Conservation (phyloP, 1,139 yeast species). For the Ogataea hybrid region DNA sequence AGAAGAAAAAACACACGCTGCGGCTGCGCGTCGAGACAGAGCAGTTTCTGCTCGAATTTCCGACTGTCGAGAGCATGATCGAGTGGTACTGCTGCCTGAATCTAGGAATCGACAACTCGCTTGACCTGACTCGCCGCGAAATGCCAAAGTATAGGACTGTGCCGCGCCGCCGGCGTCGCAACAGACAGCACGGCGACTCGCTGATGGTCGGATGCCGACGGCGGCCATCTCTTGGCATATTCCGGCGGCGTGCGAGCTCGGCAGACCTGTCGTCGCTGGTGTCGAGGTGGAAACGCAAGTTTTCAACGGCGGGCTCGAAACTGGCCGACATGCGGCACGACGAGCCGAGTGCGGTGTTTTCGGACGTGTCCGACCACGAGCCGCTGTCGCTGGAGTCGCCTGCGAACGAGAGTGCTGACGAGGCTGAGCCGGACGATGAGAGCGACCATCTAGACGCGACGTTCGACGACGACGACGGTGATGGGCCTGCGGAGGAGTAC, state of each 20-base stretch:
- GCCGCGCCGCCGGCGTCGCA: conserved; percentile 61
- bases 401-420: conserved; percentile 1
- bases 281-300: conserved; percentile 16
- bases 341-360: neutral
- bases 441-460: conserved; percentile 7
- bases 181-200: conserved; percentile 13
- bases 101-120: conserved; percentile 61
- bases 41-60: conserved; percentile 59
- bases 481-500: conserved; percentile 15
- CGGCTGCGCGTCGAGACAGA: conserved; percentile 67
- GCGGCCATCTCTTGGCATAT: conserved; percentile 19
- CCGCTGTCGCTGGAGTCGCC: neutral
- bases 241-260: conserved; percentile 13
- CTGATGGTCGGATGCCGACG: conserved; percentile 9
- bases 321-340: neutral
- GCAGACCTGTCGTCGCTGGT: conserved; percentile 15
- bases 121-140: conserved; percentile 58
- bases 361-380: neutral
- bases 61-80: conserved; percentile 54
- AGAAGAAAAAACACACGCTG: conserved; percentile 55
- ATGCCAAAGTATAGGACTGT: conserved; percentile 70
- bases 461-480: too few relatives aligned
- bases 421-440: conserved; percentile 12
- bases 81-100: conserved; percentile 62
- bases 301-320: conserved; percentile 1